Percentiles rank a stretch among this genome's conserved stretches.
Evolutionary conservation across 75 land plant species (phyloP).

Genomic region (Azolla pinnata): DNA sequence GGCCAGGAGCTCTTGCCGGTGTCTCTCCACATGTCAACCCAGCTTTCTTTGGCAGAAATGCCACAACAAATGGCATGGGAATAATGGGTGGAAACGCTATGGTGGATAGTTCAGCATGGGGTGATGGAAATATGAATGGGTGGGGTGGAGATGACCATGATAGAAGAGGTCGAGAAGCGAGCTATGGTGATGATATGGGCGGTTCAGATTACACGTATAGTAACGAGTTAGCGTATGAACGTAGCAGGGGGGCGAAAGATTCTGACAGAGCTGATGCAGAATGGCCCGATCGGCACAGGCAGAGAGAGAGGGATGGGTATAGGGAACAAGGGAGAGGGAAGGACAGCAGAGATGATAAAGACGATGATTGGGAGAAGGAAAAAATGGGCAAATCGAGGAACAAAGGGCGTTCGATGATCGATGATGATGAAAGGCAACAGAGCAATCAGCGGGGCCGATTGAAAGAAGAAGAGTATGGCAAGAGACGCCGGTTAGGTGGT

Average conservation of each 20-base stretch:
- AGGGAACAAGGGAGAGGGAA: conserved; percentile 7
- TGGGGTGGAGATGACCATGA: conserved; percentile 62
- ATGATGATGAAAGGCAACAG: conserved; percentile 47
- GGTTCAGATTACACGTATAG: conserved; percentile 61
- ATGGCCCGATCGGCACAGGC: conserved; percentile 30
- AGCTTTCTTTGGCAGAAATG: conserved; percentile 78
- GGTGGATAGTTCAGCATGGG: conserved; percentile 58
- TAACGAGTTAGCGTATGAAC: conserved; percentile 43
- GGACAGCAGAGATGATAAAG: conserved; percentile 39
- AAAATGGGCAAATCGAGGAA: conserved; percentile 41
- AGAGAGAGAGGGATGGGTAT: conserved; percentile 6
- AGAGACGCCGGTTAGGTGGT: conserved; percentile 35
- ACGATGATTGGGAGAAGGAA: conserved; percentile 64
- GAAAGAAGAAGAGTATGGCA: conserved; percentile 71
- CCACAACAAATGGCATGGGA: conserved; percentile 53
- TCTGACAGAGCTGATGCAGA: conserved; percentile 45
- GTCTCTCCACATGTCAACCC: conserved; percentile 90
- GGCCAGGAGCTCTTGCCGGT: conserved; percentile 37
- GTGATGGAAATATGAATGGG: conserved; percentile 60
- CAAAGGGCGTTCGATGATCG: conserved; percentile 31
- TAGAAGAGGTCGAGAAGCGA: conserved; percentile 53
- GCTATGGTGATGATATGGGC: conserved; percentile 60
- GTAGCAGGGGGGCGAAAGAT: conserved; percentile 42
- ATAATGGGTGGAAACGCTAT: conserved; percentile 48
- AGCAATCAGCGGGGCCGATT: conserved; percentile 34